A percentile compares a stretch with the other conserved stretches of the same genome.
Evolutionary conservation across 257 asterid species (phyloP).

Genomic region (Oldenlandia corymbosa): DNA sequence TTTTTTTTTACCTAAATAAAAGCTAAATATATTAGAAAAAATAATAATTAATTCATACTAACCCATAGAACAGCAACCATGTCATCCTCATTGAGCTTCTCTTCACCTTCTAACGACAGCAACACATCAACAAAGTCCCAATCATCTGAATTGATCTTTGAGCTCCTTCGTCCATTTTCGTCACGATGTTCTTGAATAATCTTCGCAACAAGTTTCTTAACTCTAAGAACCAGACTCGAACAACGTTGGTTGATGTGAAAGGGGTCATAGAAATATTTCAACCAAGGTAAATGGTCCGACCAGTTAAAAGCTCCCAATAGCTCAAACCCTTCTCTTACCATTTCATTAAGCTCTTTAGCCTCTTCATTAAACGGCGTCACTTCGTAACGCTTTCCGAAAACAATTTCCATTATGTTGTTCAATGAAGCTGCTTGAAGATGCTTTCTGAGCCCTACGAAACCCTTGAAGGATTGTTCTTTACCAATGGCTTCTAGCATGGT

Average conservation of each 20-base stretch:
- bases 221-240: slow-evolving; percentile 31
- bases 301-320: slow-evolving; percentile 54
- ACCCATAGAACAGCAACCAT: slow-evolving; percentile 89
- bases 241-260: slow-evolving; percentile 37
- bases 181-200: slow-evolving; percentile 34
- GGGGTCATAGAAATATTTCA: slow-evolving; percentile 41
- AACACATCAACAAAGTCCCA: slow-evolving; percentile 65
- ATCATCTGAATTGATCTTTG: slow-evolving; percentile 11
- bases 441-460: slow-evolving; percentile 33
- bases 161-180: neutral
- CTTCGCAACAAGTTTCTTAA: slow-evolving; percentile 29
- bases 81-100: slow-evolving; percentile 65
- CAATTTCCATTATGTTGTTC: slow-evolving; percentile 44
- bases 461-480: slow-evolving; percentile 31
- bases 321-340: slow-evolving; percentile 55
- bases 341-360: slow-evolving; percentile 32
- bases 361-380: slow-evolving; percentile 19
- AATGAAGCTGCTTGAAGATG: slow-evolving; percentile 44
- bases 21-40: neutral
- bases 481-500: slow-evolving; percentile 34
- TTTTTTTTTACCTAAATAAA: too few relatives aligned
- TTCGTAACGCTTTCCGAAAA: slow-evolving; percentile 43
- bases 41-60: neutral
- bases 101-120: slow-evolving; percentile 61
- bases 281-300: slow-evolving; percentile 58